Conservation (phyloP, 805 yeast species). For the Metschnikowia lunata region DNA sequence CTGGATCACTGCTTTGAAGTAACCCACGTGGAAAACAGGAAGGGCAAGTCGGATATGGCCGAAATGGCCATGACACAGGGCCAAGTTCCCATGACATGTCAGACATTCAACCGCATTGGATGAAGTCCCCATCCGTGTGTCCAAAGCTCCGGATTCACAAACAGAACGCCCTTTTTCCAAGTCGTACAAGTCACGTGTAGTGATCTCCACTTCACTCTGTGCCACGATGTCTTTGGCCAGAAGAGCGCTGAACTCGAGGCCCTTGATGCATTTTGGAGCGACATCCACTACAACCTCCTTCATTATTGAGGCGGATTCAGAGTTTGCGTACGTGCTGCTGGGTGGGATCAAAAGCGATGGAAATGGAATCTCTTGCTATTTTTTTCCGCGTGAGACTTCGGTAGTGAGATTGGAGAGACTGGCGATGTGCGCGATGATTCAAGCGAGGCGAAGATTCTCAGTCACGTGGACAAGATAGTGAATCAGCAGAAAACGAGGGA, state of each 20-base stretch:
- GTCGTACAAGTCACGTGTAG: slow-evolving; percentile 88
- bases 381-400: too few species aligned
- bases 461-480: too few species aligned
- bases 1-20: slow-evolving; percentile 84
- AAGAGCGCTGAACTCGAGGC: slow-evolving; percentile 89
- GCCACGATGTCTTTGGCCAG: slow-evolving; percentile 87
- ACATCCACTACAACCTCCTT: slow-evolving; percentile 61
- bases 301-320: slow-evolving; percentile 20
- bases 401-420: too few species aligned
- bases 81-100: slow-evolving; percentile 88
- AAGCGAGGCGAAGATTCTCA: too few species aligned
- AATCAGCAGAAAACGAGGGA: too few species aligned
- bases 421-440: too few species aligned
- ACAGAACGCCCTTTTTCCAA: slow-evolving; percentile 86
- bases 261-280: slow-evolving; percentile 86
- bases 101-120: slow-evolving; percentile 79
- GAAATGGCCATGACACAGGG: slow-evolving; percentile 97
- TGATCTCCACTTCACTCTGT: slow-evolving; percentile 91
- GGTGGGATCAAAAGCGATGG: too few species aligned
- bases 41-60: slow-evolving; percentile 91
- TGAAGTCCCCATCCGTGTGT: slow-evolving; percentile 90
- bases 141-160: slow-evolving; percentile 81
- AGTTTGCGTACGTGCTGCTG: too few species aligned
- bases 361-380: too few species aligned
- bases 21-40: slow-evolving; percentile 97